Base-by-base conservation (phyloP, 2,329 filamentous ascomycete species). In the Penicillium italicum region DNA sequence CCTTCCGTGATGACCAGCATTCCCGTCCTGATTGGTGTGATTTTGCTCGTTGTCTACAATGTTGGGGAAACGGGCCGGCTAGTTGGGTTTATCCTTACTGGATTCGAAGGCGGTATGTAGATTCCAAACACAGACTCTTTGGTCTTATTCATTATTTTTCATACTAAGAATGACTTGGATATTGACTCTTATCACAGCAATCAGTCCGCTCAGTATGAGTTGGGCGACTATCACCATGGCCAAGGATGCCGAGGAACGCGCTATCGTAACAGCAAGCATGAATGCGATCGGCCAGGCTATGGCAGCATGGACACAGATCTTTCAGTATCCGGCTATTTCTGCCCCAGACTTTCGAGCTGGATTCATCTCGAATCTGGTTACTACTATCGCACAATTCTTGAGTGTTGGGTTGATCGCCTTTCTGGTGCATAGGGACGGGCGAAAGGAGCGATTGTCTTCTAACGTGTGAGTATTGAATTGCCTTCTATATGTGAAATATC, bases 261-360 rank as follows among this genome's bases (percentile, higher is more conserved):
- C 74, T 1, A 66, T 76, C 2, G 73, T 76, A 6, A 76, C 72
- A 16, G 74, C 73, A 0, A 76, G 73, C 30, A 77, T 77, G 74
- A 77, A 77, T 45, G 71, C 75, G 6, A 74, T 77, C 45, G 74
- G 75, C 1, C 74, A 77, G 56, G 74, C 69, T 2, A 75, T 77
- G 33, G 71, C 68, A 12, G 74, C 75, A 0, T 73, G 75, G 44
- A 72, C 68, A 2, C 74, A 77, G 50, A 61, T 77, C 14, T 65
- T 74, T 5, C 72, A 74, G 48, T 77, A 69, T 42, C 72, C 74
- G 0, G 73, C 75, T 0, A 66, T 64, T 7, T 62, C 66, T 16
- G 73, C 72, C 10, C 73, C 73, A 9, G 64, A 65, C 22, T 77
- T 76, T 49, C 58, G 58, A 50, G 8, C 51, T 16, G 63, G 56